These are phyloP conservation scores for Rhododendron williamsianum DNA, from an alignment of 148 eudicot genomes.

Conservation along the genomic window DNA sequence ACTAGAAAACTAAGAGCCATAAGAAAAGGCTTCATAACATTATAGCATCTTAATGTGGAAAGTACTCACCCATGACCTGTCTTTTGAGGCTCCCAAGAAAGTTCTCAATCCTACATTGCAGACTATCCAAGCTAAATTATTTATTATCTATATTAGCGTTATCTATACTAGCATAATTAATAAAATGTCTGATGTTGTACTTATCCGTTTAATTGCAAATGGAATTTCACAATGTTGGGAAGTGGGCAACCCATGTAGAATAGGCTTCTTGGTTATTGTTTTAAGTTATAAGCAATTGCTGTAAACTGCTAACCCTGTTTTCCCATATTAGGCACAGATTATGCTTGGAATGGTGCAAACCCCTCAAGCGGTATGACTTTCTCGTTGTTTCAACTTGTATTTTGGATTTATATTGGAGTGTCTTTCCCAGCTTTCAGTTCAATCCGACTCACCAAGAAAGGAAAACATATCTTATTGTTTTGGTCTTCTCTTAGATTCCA, in stretches of 20 bases:
- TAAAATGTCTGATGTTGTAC: neutral
- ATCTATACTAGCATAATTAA: neutral
- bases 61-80: neutral
- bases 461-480: neutral
- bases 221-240: neutral
- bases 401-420: neutral
- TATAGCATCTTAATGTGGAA: neutral
- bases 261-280: neutral
- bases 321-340: conserved; percentile 66
- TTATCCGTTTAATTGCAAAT: neutral
- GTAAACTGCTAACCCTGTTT: conserved; percentile 1
- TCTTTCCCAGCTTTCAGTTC: neutral
- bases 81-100: neutral
- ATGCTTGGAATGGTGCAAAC: conserved; percentile 98
- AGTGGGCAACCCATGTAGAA: neutral
- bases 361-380: conserved; percentile 52
- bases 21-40: neutral
- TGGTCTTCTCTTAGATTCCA: conserved; percentile 31
- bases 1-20: neutral
- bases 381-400: neutral
- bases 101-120: neutral
- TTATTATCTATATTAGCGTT: too few relatives aligned
- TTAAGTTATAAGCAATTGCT: neutral
- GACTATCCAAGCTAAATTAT: neutral
- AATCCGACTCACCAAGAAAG: neutral